These are phyloP conservation scores for Neurospora sp. DNA, from an alignment of 495 filamentous ascomycete genomes.

Conservation along the genomic window DNA sequence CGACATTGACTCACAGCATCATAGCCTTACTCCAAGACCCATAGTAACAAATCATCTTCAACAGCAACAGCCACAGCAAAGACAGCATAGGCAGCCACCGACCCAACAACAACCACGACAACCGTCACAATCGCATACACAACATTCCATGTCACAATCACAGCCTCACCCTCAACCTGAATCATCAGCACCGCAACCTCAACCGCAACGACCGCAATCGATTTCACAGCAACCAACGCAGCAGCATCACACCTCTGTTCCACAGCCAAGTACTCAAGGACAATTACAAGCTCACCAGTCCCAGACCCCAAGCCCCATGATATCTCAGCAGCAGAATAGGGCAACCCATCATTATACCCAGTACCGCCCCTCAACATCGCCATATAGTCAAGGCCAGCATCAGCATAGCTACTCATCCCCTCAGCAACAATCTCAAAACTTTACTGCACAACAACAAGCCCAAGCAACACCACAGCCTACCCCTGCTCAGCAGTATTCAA, in stretches of 20 bases:
- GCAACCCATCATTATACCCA: slow-evolving; percentile 14
- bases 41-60: slow-evolving; percentile 11
- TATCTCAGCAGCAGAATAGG: slow-evolving; percentile 9
- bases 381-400: slow-evolving; percentile 12
- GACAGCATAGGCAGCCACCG: slow-evolving; percentile 17
- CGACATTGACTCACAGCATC: slow-evolving; percentile 10
- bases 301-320: slow-evolving; percentile 9
- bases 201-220: slow-evolving; percentile 14
- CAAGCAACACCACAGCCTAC: slow-evolving; percentile 5
- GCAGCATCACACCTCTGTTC: neutral
- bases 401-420: slow-evolving; percentile 9
- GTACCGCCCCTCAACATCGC: slow-evolving; percentile 12
- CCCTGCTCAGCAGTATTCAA: slow-evolving; percentile 15
- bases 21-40: slow-evolving; percentile 1
- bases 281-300: slow-evolving; percentile 1
- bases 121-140: slow-evolving; percentile 6
- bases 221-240: slow-evolving; percentile 1
- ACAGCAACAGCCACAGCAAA: slow-evolving; percentile 14
- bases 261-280: neutral
- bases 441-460: neutral
- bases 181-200: slow-evolving; percentile 12
- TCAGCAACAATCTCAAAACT: slow-evolving; percentile 12
- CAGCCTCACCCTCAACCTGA: slow-evolving; percentile 11
- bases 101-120: slow-evolving; percentile 8
- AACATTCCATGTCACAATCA: slow-evolving; percentile 11